These are phyloP conservation scores for Cutaneotrichosporon cutaneum DNA, from an alignment of 1,284 basidiomycete species.

Conservation along the genomic window DNA sequence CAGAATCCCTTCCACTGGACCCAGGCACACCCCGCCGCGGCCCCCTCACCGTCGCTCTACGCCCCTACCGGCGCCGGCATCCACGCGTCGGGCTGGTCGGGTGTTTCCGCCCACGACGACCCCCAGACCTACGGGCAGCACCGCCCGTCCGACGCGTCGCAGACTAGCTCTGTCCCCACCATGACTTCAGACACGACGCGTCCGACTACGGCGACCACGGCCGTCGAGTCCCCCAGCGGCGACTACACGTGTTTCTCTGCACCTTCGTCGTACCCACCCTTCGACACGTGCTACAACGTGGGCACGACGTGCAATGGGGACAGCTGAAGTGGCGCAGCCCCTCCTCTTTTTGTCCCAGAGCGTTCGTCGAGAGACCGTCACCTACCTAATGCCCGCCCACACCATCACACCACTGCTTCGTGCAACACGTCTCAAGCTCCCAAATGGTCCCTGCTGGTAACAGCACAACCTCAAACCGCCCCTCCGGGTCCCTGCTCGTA, in stretches of 20 bases:
- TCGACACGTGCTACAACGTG: background rate
- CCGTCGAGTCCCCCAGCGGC: background rate
- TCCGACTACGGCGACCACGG: background rate
- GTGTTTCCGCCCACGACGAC: background rate
- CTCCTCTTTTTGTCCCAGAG: too few relatives aligned
- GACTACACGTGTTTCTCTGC: background rate
- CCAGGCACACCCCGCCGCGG: too few relatives aligned
- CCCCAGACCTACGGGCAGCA: background rate
- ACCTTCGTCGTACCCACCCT: background rate
- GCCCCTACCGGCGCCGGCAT: too few relatives aligned
- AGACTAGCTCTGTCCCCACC: background rate
- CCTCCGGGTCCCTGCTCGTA: too few relatives aligned
- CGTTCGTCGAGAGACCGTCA: too few relatives aligned
- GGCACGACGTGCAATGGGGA: background rate
- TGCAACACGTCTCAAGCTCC: too few relatives aligned
- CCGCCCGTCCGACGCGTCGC: background rate
- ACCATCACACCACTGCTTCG: too few relatives aligned
- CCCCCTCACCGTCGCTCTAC: background rate
- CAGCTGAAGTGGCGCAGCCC: background rate
- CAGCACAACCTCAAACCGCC: too few relatives aligned
- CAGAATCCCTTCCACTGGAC: background rate
- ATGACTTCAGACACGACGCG: background rate
- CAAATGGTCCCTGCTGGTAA: too few relatives aligned
- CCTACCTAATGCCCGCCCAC: too few relatives aligned
- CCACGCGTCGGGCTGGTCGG: too few relatives aligned